Evolutionary conservation across 2,329 filamentous ascomycete species (phyloP), one percentile per base, ranked within the genome.

Genomic region (Trichoderma afroharzianum): DNA sequence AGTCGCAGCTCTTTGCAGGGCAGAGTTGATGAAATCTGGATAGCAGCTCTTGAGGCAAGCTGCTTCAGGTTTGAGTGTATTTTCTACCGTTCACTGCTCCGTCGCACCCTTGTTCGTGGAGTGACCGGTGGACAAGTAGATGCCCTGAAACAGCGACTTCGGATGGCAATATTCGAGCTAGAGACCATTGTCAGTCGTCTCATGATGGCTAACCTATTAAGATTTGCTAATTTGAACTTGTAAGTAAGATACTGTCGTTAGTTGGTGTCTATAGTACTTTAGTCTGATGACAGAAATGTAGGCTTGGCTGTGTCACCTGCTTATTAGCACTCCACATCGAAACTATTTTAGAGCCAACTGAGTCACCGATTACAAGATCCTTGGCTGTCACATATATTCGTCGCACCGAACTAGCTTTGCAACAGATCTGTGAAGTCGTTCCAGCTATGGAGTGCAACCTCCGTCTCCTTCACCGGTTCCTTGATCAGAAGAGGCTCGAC

Each of bases 1-100:
- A 8, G 39, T 6, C 36, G 9, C 21, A 14, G 18, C 11, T 9
- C 9, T 21, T 30, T 26, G 3, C 7, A 12, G 36, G 39, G 6
- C 11, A 47, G 33, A 30, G 36, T 12, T 6, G 21, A 63, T 18
- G 61, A 63, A 15, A 47, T 63, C 26, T 63, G 36, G 24, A 0
- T 26, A 24, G 61, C 15, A 30, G 39, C 61, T 11, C 61, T 63
- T 5, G 33, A 43, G 26, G 61, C 61, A 26, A 63, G 61, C 9
- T 28, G 61, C 15, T 63, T 21, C 18, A 43, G 61, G 5, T 63
- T 63, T 47, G 61, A 63, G 9, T 63, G 61, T 14, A 63, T 63
- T 30, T 90, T 80, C 92, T 91, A 57, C 53, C 68, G 78, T 92
- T 90, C 69, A 92, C 24, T 62, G 8, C 32, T 62, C 59, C 24